phyloP scores from a whole-genome alignment of 2,329 filamentous ascomycete species.

The Aureobasidium lini region DNA sequence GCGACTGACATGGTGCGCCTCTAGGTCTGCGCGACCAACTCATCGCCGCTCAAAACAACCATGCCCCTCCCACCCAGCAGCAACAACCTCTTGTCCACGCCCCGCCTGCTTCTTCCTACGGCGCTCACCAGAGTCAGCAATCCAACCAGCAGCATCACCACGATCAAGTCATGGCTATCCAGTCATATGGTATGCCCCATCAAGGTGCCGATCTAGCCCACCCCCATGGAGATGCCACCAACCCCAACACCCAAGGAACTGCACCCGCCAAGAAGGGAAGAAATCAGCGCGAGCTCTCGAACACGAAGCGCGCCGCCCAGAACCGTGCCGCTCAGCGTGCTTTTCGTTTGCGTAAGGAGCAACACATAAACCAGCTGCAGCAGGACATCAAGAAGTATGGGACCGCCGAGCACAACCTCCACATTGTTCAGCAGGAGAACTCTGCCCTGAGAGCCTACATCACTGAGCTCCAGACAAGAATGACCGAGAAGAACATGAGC shows the following conservation, averaged over 20 bases:
- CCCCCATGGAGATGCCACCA: not conserved
- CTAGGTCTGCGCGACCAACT: constrained; percentile 57
- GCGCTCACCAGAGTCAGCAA: constrained; percentile 31
- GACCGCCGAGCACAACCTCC: constrained; percentile 68
- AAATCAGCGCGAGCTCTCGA: constrained; percentile 77
- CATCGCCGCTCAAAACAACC: constrained; percentile 45
- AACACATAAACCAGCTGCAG: constrained; percentile 96
- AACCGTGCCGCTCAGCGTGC: constrained; percentile 96
- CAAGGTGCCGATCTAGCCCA: not conserved
- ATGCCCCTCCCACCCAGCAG: constrained; percentile 24
- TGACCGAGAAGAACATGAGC: constrained; percentile 77
- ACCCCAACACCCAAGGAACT: constrained; percentile 23
- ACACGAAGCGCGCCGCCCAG: constrained; percentile 92
- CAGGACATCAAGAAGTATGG: constrained; percentile 80
- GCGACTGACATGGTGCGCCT: constrained; percentile 13
- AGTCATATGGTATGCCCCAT: constrained; percentile 6
- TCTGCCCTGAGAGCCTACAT: constrained; percentile 88
- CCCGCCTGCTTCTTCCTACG: constrained; percentile 30
- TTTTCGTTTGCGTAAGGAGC: constrained; percentile 94
- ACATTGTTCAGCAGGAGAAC: constrained; percentile 79
- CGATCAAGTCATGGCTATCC: constrained; percentile 15
- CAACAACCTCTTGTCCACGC: constrained; percentile 30
- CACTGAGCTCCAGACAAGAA: constrained; percentile 76
- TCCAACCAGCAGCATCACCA: constrained; percentile 29
- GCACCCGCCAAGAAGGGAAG: constrained; percentile 58